Evolutionary conservation across 306 rosid species (phyloP).

Genomic region (Lathyrus aphaca): DNA sequence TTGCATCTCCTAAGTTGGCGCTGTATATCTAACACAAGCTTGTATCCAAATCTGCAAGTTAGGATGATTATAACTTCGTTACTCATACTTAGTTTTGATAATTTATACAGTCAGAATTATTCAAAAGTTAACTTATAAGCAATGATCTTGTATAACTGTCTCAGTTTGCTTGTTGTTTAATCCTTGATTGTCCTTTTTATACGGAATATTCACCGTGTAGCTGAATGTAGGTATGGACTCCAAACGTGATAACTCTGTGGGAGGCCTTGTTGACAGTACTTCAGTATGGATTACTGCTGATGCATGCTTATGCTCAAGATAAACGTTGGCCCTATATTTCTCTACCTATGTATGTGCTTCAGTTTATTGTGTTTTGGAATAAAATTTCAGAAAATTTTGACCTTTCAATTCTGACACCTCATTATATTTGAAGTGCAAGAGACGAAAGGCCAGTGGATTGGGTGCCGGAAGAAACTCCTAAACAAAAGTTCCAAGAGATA

Average conservation of each 20-base stretch:
- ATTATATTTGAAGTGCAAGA: slow-evolving; percentile 61
- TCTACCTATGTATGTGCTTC: slow-evolving; percentile 70
- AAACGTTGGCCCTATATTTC: slow-evolving; percentile 93
- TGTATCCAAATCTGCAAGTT: slow-evolving; percentile 31
- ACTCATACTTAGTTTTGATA: slow-evolving; percentile 31
- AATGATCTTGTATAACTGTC: slow-evolving; percentile 35
- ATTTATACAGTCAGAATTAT: slow-evolving; percentile 14
- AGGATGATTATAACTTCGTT: slow-evolving; percentile 16
- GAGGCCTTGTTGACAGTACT: slow-evolving; percentile 92
- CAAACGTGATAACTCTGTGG: slow-evolving; percentile 82
- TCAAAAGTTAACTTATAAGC: not conserved
- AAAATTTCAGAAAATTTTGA: slow-evolving; percentile 19
- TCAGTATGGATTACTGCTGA: slow-evolving; percentile 80
- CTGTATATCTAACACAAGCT: slow-evolving; percentile 18
- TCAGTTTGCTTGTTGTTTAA: slow-evolving; percentile 15
- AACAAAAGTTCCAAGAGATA: slow-evolving; percentile 22
- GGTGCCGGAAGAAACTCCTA: slow-evolving; percentile 76
- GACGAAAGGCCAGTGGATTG: slow-evolving; percentile 91
- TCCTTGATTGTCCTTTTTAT: slow-evolving; percentile 1
- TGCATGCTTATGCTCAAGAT: slow-evolving; percentile 97
- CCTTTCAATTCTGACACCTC: slow-evolving; percentile 39
- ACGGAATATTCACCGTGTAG: slow-evolving; percentile 26
- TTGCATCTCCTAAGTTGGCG: slow-evolving; percentile 34
- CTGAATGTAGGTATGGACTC: slow-evolving; percentile 85
- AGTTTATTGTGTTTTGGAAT: slow-evolving; percentile 17